Percentiles rank a stretch among this genome's conserved stretches.
Conservation (phyloP, 176 grass and related monocot species). For the Bromus sterilis region DNA sequence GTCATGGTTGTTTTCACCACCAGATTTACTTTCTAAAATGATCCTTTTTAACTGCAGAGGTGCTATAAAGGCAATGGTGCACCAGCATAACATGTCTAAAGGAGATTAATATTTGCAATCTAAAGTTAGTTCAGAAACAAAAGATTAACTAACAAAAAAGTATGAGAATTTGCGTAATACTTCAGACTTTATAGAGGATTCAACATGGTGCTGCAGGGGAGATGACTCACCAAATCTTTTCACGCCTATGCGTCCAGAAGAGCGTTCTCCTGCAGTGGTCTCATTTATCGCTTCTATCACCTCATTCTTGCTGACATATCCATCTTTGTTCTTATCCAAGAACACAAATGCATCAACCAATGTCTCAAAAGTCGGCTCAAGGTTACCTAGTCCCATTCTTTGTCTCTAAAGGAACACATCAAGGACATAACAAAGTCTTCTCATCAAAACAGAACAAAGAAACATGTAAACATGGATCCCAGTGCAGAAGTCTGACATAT, state of each 20-base stretch:
- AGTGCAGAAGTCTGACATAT: neutral
- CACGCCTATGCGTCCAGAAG: slow-evolving; percentile 91
- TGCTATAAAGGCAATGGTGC: neutral
- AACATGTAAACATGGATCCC: neutral
- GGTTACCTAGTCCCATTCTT: slow-evolving; percentile 68
- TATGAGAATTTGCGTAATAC: neutral
- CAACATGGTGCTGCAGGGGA: neutral
- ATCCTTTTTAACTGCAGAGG: neutral
- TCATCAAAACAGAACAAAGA: neutral
- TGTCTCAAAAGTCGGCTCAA: slow-evolving; percentile 87
- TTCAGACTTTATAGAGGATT: neutral
- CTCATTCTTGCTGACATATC: slow-evolving; percentile 96
- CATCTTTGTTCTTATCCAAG: slow-evolving; percentile 98
- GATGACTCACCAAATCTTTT: slow-evolving; percentile 89
- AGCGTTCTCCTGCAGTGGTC: slow-evolving; percentile 79
- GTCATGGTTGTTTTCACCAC: neutral
- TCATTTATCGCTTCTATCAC: slow-evolving; percentile 97
- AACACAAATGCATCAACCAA: slow-evolving; percentile 95
- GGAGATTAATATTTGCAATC: neutral
- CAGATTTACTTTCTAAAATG: neutral
- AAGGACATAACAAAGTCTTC: slow-evolving; percentile 17
- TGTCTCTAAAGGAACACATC: slow-evolving; percentile 55
- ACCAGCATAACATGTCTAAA: neutral
- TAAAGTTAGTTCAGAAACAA: neutral
- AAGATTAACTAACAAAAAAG: neutral